Evolutionary conservation across 805 yeast genomes (phyloP), one percentile per base, ranked within the genome.

Genomic region (Deakozyma indianensis): DNA sequence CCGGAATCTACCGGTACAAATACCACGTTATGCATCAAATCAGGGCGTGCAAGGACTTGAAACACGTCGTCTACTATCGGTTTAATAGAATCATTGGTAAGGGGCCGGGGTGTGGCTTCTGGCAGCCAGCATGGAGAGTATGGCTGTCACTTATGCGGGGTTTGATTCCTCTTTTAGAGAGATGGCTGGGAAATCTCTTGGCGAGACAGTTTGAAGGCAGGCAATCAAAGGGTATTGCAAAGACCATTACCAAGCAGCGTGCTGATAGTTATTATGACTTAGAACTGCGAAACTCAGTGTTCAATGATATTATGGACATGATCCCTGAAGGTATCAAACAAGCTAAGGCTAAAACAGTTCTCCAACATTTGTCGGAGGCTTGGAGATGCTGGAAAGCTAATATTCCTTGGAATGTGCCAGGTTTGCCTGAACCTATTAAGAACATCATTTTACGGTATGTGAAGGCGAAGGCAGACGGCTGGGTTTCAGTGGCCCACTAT

Each of bases 341-440:
- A 56, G 83, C 75, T 51, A 88, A 86, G 59, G 78, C 96, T 1
- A 82, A 83, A 55, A 78, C 94, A 0, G 82, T 92, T 45, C 63
- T 92, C 42, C 97, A 92, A 56, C 99, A 92, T 62, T 69, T 92
- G 47, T 83, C 94, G 58, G 98, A 92, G 61, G 98, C 98, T 0
- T 92, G 99, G 99, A 70, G 98, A 60, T 92, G 97, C 61, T 92
- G 99, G 99, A 92, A 92, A 61, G 98, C 98, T 2, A 90, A 92
- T 57, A 82, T 92, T 48, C 95, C 96, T 0, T 92, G 97, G 97
- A 79, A 85, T 53, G 97, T 92, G 15, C 95, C 95, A 1, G 97
- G 97, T 0, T 68, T 92, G 64, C 98, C 99, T 1, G 82, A 74
- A 45, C 96, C 96, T 0, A 76, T 92, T 22, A 92, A 80, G 52